Evolutionary conservation across 2,329 filamentous ascomycete genomes (phyloP), one percentile per base, ranked within the genome.

Genomic region (Beauveria pseudobassiana): DNA sequence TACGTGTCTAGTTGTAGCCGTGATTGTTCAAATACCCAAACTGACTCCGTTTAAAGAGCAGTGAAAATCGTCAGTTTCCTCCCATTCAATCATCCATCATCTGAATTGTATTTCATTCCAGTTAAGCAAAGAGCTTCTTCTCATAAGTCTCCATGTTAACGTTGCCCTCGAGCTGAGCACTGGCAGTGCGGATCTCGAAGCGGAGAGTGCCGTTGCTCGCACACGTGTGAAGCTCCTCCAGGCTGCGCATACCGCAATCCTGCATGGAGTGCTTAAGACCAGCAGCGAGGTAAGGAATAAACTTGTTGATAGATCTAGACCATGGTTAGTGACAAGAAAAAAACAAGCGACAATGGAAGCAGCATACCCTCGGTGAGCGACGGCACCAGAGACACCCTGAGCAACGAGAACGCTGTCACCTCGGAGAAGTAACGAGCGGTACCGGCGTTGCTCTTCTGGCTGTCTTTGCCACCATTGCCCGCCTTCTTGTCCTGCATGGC

Each of bases 401-500:
- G 95, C 95, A 69, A 99, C 95, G 53, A 99, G 85, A 61, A 99
- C 87, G 68, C 89, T 89, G 77, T 97, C 93, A 64, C 93, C 78
- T 99, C 95, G 49, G 93, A 97, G 80, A 99, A 99, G 82, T 99
- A 99, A 65, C 95, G 88, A 50, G 95, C 95, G 65, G 96, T 98
- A 72, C 95, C 95, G 61, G 95, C 95, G 74, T 98, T 99, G 76
- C 87, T 88, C 78, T 88, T 85, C 75, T 89, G 87, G 76, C 81
- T 85, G 73, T 92, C 85, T 75, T 86, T 89, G 70, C 80, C 79
- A 67, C 88, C 89, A 63, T 77, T 82, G 61, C 90, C 91, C 12
- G 93, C 92, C 83, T 96, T 96, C 86, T 95, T 96, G 79, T 98
- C 93, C 79, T 98, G 93, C 95, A 99, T 99, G 68, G 95, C 95